Conservation (phyloP, 495 filamentous ascomycete species). For the Collariella sp. region DNA sequence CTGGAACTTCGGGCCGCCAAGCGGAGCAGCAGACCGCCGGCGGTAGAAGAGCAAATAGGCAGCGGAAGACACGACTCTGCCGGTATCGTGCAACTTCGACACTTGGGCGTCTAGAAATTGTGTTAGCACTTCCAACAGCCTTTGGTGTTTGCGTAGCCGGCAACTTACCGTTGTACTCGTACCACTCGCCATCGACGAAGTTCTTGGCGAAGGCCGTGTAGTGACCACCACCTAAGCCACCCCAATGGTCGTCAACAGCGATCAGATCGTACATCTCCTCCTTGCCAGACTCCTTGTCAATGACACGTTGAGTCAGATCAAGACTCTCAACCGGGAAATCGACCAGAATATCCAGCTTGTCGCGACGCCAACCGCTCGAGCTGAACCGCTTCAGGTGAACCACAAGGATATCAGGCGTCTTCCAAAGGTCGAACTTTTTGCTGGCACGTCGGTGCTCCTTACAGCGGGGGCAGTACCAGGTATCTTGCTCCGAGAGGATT, state of each 20-base stretch:
- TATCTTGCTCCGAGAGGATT: slow-evolving; percentile 84
- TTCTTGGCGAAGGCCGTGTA: slow-evolving; percentile 93
- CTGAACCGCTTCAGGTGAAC: slow-evolving; percentile 91
- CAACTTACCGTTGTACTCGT: slow-evolving; percentile 83
- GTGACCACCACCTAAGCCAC: slow-evolving; percentile 84
- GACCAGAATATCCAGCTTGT: slow-evolving; percentile 86
- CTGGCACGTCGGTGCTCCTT: slow-evolving; percentile 84
- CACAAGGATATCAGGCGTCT: slow-evolving; percentile 85
- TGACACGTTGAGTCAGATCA: slow-evolving; percentile 71
- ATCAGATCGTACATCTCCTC: slow-evolving; percentile 82
- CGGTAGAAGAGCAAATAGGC: slow-evolving; percentile 97
- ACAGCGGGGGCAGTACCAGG: slow-evolving; percentile 93
- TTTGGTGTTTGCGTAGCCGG: not conserved
- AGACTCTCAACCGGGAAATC: slow-evolving; percentile 85
- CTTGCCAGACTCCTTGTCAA: slow-evolving; percentile 68
- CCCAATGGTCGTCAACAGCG: slow-evolving; percentile 90
- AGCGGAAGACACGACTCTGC: slow-evolving; percentile 52
- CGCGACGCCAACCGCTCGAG: slow-evolving; percentile 59
- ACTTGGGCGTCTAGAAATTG: slow-evolving; percentile 57
- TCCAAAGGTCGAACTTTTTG: slow-evolving; percentile 97
- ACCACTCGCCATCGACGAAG: slow-evolving; percentile 79
- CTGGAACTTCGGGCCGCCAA: slow-evolving; percentile 69
- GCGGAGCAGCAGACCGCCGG: slow-evolving; percentile 61
- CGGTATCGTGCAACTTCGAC: slow-evolving; percentile 42
- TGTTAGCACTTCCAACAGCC: slow-evolving; percentile 7